Percentiles rank a stretch among this genome's conserved stretches.
phyloP scores from a whole-genome alignment of 495 filamentous ascomycete species.

The Hypoxylon fuscum region DNA sequence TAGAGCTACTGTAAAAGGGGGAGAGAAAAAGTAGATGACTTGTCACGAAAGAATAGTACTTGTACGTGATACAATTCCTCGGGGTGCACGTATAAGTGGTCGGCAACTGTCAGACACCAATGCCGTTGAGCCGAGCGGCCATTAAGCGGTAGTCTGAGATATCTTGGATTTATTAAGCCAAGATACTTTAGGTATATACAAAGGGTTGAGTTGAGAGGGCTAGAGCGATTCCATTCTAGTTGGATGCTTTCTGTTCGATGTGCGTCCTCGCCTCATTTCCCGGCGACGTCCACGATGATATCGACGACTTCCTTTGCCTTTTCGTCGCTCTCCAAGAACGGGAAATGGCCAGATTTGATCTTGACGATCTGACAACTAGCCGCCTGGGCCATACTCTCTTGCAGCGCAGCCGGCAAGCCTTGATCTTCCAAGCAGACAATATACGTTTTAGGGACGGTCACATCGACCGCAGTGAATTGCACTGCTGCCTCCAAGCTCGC shows the following conservation, averaged over 20 bases:
- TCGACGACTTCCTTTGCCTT: conserved; percentile 24
- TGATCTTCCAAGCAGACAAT: conserved; percentile 34
- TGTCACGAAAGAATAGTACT: too few species aligned
- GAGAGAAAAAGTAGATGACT: too few species aligned
- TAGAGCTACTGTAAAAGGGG: too few species aligned
- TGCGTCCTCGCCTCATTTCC: conserved; percentile 8
- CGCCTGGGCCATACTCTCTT: conserved; percentile 18
- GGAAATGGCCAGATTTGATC: conserved; percentile 25
- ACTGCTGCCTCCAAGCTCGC: conserved; percentile 22
- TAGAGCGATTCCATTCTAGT: too few species aligned
- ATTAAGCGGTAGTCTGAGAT: too few species aligned
- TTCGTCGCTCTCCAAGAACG: conserved; percentile 31
- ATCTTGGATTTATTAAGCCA: too few species aligned
- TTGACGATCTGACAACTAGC: conserved; percentile 20
- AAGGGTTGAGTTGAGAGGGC: conserved; percentile 17
- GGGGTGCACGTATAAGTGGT: too few species aligned
- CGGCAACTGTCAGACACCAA: too few species aligned
- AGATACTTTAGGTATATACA: too few species aligned
- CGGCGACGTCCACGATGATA: conserved; percentile 27
- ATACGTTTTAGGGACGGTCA: conserved; percentile 38
- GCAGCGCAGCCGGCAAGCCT: conserved; percentile 22
- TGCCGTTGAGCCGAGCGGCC: too few species aligned
- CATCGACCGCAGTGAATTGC: conserved; percentile 29
- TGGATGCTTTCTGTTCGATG: too few species aligned
- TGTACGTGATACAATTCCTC: too few species aligned